Base-by-base conservation (phyloP, 345 rosid genomes). In the Melaleuca quinquenervia region DNA sequence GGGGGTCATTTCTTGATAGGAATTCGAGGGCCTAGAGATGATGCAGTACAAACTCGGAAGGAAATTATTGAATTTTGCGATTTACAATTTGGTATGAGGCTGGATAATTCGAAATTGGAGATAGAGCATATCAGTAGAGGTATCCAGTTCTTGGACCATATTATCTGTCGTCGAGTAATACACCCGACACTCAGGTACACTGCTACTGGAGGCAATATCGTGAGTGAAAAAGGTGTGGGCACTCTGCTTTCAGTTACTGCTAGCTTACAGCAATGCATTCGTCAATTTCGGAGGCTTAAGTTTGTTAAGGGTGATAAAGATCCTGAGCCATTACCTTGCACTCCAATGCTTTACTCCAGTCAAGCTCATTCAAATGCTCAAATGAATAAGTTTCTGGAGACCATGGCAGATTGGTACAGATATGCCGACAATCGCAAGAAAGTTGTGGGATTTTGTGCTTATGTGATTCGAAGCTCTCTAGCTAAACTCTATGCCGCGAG, bases 401-500 rank as follows among this genome's bases (percentile, higher is more conserved):
- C 99, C 82, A 92, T 96, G 95, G 99, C 99, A 87, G 99, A 97
- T 87, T 97, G 99, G 98, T 97, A 96, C 83, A 91, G 90, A 87
- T 97, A 92, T 87, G 99, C 99, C 50, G 99, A 97, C 88, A 97
- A 97, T 54, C 91, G 98, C 82, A 97, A 95, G 91, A 97, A 96
- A 90, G 93, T 94, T 82, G 96, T 97, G 85, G 98, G 96, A 7
- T 97, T 97, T 93, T 96, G 99, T 92, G 99, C 98, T 50, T 96
- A 97, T 86, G 95, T 97, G 44, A 93, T 97, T 82, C 94, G 99
- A 87, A 95, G 99, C 90, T 97, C 99, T 32, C 88, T 97, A 88
- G 99, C 99, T 86, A 97, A 96, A 90, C 93, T 96, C 54, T 97
- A 96, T 85, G 99, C 99, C 85, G 98, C 99, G 24, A 93, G 99